Conservation (phyloP, 2,329 filamentous ascomycete species). For the Cercospora berteroae region DNA sequence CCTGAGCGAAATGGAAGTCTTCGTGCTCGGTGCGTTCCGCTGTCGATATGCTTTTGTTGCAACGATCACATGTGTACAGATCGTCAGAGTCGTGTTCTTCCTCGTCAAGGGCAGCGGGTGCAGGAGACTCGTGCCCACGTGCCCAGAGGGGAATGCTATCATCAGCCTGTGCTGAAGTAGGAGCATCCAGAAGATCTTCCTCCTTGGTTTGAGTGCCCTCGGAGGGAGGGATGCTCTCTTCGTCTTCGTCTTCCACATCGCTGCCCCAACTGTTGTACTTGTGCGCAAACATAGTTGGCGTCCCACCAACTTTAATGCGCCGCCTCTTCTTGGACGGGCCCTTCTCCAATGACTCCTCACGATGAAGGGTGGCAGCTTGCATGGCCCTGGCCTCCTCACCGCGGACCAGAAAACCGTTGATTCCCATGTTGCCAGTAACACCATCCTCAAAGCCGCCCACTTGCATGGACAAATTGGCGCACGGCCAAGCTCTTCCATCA, state of each 20-base stretch:
- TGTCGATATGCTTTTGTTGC: constrained; percentile 58
- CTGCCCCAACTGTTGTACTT: constrained; percentile 26
- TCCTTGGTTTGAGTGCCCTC: constrained; percentile 7
- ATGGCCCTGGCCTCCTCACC: constrained; percentile 57
- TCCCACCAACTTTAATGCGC: constrained; percentile 37
- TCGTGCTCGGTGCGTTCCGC: constrained; percentile 70
- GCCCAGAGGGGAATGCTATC: constrained; percentile 15
- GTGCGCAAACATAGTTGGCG: constrained; percentile 38
- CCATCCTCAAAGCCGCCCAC: constrained; percentile 93
- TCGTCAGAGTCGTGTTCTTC: constrained; percentile 23
- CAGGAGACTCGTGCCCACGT: constrained; percentile 4
- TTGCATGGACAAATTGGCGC: constrained; percentile 81
- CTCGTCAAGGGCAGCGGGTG: neutral
- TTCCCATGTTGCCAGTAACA: constrained; percentile 77
- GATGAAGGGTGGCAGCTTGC: constrained; percentile 27
- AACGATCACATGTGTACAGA: constrained; percentile 61
- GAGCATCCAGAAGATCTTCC: constrained; percentile 7
- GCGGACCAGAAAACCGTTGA: constrained; percentile 78
- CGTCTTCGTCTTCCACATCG: constrained; percentile 20
- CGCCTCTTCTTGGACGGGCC: constrained; percentile 38
- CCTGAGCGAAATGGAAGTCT: constrained; percentile 93
- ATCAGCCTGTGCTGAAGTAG: constrained; percentile 14
- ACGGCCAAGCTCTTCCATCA: constrained; percentile 84
- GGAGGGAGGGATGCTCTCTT: constrained; percentile 4
- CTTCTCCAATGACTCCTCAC: constrained; percentile 29